These are phyloP conservation scores for Sphagnurus paluster DNA, from an alignment of 1,284 basidiomycete genomes.

Conservation along the genomic window DNA sequence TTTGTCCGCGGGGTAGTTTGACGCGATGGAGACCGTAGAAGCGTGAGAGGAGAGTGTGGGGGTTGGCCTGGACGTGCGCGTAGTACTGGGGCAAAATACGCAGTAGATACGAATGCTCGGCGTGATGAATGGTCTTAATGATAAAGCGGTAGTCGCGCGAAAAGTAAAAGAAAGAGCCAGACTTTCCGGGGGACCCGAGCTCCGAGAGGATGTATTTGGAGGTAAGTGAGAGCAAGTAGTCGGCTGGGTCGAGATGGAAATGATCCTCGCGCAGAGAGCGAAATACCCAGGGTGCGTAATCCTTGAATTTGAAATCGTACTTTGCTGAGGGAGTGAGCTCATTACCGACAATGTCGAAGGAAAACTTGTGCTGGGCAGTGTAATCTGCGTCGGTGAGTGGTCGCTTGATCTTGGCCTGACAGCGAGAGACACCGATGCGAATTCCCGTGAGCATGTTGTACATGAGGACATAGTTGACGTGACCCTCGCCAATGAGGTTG, in stretches of 20 bases:
- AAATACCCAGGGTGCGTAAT: conserved; percentile 98
- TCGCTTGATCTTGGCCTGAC: conserved; percentile 92
- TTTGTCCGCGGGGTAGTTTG: conserved; percentile 89
- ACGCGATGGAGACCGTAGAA: conserved; percentile 98
- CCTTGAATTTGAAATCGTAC: conserved; percentile 99
- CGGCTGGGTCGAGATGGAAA: conserved; percentile 95
- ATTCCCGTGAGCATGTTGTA: conserved; percentile 99
- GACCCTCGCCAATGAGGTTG: conserved; percentile 94
- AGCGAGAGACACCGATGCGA: conserved; percentile 92
- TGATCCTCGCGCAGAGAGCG: conserved; percentile 91
- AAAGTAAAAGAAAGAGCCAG: conserved; percentile 99
- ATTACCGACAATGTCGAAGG: conserved; percentile 97
- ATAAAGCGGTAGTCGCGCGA: conserved; percentile 99
- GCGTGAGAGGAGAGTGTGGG: conserved; percentile 90
- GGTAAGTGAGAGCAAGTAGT: conserved; percentile 95
- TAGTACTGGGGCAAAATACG: conserved; percentile 87
- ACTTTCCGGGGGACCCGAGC: conserved; percentile 98
- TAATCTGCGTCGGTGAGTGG: conserved; percentile 89
- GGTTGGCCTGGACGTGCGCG: conserved; percentile 86
- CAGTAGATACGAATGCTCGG: conserved; percentile 92
- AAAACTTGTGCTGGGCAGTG: conserved; percentile 89
- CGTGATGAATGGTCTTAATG: conserved; percentile 97
- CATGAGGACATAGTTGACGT: conserved; percentile 99
- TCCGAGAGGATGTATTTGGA: conserved; percentile 98
- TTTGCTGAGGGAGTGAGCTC: conserved; percentile 95